Conservation (phyloP, 495 filamentous ascomycete species). For the Chlorociboria aeruginascens region DNA sequence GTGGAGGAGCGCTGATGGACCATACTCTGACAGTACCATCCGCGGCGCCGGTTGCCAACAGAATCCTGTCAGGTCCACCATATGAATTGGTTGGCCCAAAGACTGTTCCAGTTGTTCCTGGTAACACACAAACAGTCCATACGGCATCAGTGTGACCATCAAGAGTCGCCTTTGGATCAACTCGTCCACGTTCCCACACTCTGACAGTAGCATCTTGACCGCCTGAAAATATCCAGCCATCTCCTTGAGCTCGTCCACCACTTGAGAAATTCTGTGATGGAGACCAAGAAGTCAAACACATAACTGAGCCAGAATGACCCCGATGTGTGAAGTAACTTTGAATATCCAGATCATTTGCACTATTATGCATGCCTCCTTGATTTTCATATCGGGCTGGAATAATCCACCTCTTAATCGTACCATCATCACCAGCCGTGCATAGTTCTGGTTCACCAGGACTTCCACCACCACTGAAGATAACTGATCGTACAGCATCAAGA, state of each 20-base stretch:
- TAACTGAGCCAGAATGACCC: constrained; percentile 83
- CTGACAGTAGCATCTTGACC: constrained; percentile 87
- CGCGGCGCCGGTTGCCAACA: constrained; percentile 84
- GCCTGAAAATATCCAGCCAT: constrained; percentile 97
- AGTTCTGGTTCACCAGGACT: constrained; percentile 92
- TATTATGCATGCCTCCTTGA: constrained; percentile 39
- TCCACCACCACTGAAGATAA: constrained; percentile 92
- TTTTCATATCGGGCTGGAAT: constrained; percentile 66
- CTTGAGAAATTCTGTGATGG: constrained; percentile 75
- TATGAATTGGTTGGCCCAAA: constrained; percentile 59
- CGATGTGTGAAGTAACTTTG: constrained; percentile 88
- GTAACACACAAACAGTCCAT: constrained; percentile 89
- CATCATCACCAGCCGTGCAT: constrained; percentile 92
- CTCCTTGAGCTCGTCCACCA: constrained; percentile 70
- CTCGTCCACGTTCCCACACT: constrained; percentile 87
- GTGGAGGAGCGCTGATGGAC: constrained; percentile 87
- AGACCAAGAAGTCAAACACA: constrained; percentile 76
- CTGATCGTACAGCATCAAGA: constrained; percentile 81
- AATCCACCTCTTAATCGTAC: constrained; percentile 91
- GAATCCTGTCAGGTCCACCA: constrained; percentile 68
- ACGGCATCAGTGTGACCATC: constrained; percentile 92
- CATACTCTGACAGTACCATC: constrained; percentile 90
- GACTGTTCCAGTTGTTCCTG: constrained; percentile 64
- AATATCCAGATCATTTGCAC: constrained; percentile 72
- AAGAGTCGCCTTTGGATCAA: constrained; percentile 90